Evolutionary conservation across 2,329 filamentous ascomycete species (phyloP).

Genomic region (Colletotrichum costaricense): DNA sequence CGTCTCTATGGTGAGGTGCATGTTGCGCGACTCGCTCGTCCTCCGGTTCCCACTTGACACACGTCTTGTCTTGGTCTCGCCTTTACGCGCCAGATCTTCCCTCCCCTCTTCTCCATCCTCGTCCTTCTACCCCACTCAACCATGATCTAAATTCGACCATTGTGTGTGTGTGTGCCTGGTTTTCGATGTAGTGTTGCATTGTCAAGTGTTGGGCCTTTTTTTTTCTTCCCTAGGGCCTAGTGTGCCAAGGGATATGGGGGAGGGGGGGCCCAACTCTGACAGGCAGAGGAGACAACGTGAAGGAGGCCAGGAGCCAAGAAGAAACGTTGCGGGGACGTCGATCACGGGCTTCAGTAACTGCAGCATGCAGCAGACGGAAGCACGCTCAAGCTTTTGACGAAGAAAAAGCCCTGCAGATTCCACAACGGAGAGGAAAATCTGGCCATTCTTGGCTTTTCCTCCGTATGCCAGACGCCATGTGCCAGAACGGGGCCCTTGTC

Average conservation of each 20-base stretch:
- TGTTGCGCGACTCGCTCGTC: conserved; percentile 15
- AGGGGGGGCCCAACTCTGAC: not conserved
- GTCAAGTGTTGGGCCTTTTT: not conserved
- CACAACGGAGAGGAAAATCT: not conserved
- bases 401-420: not conserved
- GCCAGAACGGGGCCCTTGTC: not conserved
- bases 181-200: not conserved
- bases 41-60: conserved; percentile 27
- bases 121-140: not conserved
- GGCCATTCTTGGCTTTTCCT: conserved; percentile 6
- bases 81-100: not conserved
- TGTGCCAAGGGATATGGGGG: not conserved
- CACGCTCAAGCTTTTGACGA: not conserved
- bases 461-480: not conserved
- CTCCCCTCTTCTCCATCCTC: not conserved
- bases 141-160: not conserved
- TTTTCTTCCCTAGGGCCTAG: not conserved
- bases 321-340: conserved; percentile 24
- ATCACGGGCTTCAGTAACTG: conserved; percentile 26
- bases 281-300: not conserved
- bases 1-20: not conserved
- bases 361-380: conserved; percentile 8
- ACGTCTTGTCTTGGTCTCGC: conserved; percentile 32
- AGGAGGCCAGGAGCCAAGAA: conserved; percentile 1
- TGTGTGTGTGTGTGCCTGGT: not conserved